phyloP scores from a whole-genome alignment of 768 basidiomycete genomes.

The Coprinopsis marcescibilis region DNA sequence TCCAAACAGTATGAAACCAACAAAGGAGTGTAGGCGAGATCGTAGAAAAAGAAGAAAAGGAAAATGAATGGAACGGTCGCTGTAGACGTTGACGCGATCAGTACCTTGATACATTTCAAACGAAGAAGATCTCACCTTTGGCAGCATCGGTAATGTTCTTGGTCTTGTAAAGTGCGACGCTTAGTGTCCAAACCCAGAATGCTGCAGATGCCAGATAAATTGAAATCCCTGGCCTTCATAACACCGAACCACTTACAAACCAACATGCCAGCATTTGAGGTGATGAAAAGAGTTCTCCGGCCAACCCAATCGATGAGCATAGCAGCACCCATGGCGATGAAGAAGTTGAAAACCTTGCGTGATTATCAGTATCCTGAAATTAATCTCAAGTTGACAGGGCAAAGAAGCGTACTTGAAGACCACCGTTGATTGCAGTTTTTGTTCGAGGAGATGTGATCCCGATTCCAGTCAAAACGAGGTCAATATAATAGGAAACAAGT shows the following conservation, averaged over 20 bases:
- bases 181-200: slow-evolving; percentile 53
- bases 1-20: slow-evolving; percentile 60
- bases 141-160: slow-evolving; percentile 35
- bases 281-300: slow-evolving; percentile 61
- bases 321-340: slow-evolving; percentile 52
- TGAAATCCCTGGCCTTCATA: too few species aligned
- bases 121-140: slow-evolving; percentile 23
- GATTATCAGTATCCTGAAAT: not conserved
- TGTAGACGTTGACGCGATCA: slow-evolving; percentile 15
- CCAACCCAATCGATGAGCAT: slow-evolving; percentile 64
- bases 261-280: slow-evolving; percentile 54
- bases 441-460: slow-evolving; percentile 50
- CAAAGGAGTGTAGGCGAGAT: slow-evolving; percentile 76
- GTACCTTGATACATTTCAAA: not conserved
- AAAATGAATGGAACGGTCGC: slow-evolving; percentile 68
- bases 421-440: slow-evolving; percentile 50
- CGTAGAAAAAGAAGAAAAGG: slow-evolving; percentile 47
- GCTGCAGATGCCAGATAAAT: slow-evolving; percentile 31
- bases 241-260: slow-evolving; percentile 31
- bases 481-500: slow-evolving; percentile 69
- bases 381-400: too few species aligned
- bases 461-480: slow-evolving; percentile 58
- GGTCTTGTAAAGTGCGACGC: slow-evolving; percentile 39
- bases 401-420: slow-evolving; percentile 42
- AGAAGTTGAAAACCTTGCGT: slow-evolving; percentile 54